A percentile compares a stretch with the other conserved stretches of the same genome.
These are phyloP conservation scores for Candida gigantensis DNA, from an alignment of 1,139 yeast genomes.

Conservation along the genomic window DNA sequence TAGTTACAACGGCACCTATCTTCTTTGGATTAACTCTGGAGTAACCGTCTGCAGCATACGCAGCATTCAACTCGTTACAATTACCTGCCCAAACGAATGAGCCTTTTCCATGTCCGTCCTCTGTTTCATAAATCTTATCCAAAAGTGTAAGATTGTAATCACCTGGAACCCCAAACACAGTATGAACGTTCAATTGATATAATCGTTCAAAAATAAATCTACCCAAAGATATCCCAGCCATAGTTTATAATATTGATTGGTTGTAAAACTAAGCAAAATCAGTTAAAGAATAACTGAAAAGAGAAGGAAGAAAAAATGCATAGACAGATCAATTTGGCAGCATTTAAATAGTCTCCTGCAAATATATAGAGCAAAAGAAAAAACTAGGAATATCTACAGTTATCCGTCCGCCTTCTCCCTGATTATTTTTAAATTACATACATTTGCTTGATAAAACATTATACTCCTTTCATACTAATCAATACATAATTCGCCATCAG, in stretches of 20 bases:
- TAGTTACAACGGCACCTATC: slow-evolving; percentile 39
- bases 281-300: not conserved
- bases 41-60: slow-evolving; percentile 47
- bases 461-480: slow-evolving; percentile 5
- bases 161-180: slow-evolving; percentile 47
- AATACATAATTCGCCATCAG: slow-evolving; percentile 4
- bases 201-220: slow-evolving; percentile 47
- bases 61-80: slow-evolving; percentile 46
- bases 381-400: too few species aligned
- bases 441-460: too few species aligned
- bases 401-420: too few species aligned
- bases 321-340: slow-evolving; percentile 4
- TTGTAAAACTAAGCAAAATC: too few species aligned
- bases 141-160: slow-evolving; percentile 41
- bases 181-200: slow-evolving; percentile 39
- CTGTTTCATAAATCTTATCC: slow-evolving; percentile 42
- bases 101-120: slow-evolving; percentile 18
- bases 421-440: too few species aligned
- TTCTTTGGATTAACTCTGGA: slow-evolving; percentile 34
- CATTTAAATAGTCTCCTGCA: slow-evolving; percentile 3
- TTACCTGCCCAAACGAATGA: slow-evolving; percentile 44
- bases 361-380: too few species aligned
- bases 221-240: slow-evolving; percentile 44
- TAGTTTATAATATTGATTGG: slow-evolving; percentile 11
- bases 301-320: not conserved